Conservation (phyloP, 192 early-diverging fungal species). For the Nowakowskiella sp. region DNA sequence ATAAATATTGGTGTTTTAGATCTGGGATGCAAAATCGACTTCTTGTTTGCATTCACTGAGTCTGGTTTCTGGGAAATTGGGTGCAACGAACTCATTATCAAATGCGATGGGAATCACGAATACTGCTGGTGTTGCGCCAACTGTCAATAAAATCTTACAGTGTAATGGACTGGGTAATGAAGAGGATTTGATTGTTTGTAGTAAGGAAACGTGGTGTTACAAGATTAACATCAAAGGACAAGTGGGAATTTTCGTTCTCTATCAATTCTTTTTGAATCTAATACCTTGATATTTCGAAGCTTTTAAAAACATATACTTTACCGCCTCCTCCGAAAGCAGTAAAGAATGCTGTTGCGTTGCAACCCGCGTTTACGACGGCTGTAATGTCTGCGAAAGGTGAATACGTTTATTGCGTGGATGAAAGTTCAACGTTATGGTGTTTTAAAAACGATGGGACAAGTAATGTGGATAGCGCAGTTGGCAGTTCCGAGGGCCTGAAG, state of each 20-base stretch:
- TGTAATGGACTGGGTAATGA: constrained; percentile 54
- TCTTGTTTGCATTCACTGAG: constrained; percentile 56
- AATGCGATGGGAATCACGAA: constrained; percentile 23
- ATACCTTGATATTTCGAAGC: constrained; percentile 7
- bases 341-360: constrained; percentile 25
- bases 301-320: constrained; percentile 35
- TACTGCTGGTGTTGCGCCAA: too few species aligned
- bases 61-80: constrained; percentile 51
- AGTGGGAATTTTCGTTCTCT: constrained; percentile 19
- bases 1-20: constrained; percentile 29
- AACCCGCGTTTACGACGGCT: constrained; percentile 45
- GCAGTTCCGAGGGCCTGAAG: constrained; percentile 24
- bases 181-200: constrained; percentile 69
- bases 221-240: constrained; percentile 59
- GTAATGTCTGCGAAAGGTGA: constrained; percentile 70
- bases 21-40: constrained; percentile 83
- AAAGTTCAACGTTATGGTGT: constrained; percentile 58
- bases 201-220: constrained; percentile 66
- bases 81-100: constrained; percentile 30
- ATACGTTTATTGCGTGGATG: constrained; percentile 68
- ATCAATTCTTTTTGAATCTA: neutral
- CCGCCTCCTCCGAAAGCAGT: constrained; percentile 26
- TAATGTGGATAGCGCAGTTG: constrained; percentile 26
- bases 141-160: constrained; percentile 52
- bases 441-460: constrained; percentile 64